Base-by-base conservation (phyloP, 768 basidiomycete species). In the Glaciozyma antarctica region DNA sequence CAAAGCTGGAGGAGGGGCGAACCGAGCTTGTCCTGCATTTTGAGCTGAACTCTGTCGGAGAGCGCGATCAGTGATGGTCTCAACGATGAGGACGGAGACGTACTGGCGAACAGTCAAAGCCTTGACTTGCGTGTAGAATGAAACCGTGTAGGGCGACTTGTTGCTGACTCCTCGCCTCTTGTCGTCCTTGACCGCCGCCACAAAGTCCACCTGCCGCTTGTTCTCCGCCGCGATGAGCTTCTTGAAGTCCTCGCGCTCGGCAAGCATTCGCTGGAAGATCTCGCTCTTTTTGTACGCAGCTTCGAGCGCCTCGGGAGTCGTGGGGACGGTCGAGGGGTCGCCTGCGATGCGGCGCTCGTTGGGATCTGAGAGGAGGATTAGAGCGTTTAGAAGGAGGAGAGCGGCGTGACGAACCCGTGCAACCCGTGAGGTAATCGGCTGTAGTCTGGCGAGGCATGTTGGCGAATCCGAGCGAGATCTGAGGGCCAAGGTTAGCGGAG, bases 71-170 rank as follows among this genome's bases (percentile, higher is more conserved):
- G 30, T 45, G 24, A 41, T 12, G 38, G 12, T 41, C 13, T 24
- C 22, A 22, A 32, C 30, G 26, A 62, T 24, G 26, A 55, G 30
- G n/a, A 1, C 17, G 13, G 17, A 12, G 28, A 58, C 61, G 44
- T 24, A 87, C 76, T 90, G 86, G 38, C 90, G 80, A 44, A 80
- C 79, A 2, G 83, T 81, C 65, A 90, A 77, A 1, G 86, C 85
- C 73, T 80, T 77, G 47, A 89, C 84, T 73, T 93, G 90, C 0
- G 83, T 82, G 44, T 76, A 76, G 77, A 88, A 88, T 7, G 86
- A 84, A 44, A 90, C 82, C 6, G 88, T 90, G 75, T 90, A 92
- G 3, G 88, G 87, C 67, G 85, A 87, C 77, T 85, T 84, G 30
- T 38, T 48, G 21, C 52, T 32, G 26, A 47, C 30, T 3, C 54